A percentile compares a stretch with the other conserved stretches of the same genome.
phyloP scores from a whole-genome alignment of 306 rosid species.

The Dicorynia guianensis region DNA sequence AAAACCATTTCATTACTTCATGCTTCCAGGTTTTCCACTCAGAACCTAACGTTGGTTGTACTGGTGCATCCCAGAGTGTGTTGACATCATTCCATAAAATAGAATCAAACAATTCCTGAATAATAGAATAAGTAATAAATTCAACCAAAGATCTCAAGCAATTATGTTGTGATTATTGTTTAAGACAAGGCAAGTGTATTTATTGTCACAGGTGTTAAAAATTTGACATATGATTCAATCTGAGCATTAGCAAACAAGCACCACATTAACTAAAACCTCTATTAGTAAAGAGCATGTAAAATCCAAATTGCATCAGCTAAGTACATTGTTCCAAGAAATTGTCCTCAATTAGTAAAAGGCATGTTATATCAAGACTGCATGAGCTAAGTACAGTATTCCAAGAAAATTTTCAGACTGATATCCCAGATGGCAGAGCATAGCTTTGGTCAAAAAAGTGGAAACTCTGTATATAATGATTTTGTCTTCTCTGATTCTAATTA shows the following conservation, averaged over 20 bases:
- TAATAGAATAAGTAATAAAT: constrained; percentile 39
- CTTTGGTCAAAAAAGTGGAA: neutral
- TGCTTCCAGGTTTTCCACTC: constrained; percentile 99
- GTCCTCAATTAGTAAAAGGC: too few relatives aligned
- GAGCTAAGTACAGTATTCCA: neutral
- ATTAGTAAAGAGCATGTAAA: neutral
- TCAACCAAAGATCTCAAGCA: constrained; percentile 40
- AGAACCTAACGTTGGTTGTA: constrained; percentile 75
- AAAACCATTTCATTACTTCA: constrained; percentile 89
- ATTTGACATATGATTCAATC: constrained; percentile 30
- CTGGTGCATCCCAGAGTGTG: constrained; percentile 64
- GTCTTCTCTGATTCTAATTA: constrained; percentile 1
- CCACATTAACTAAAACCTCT: neutral
- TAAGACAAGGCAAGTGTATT: constrained; percentile 28
- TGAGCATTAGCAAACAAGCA: constrained; percentile 23
- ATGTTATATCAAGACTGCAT: neutral
- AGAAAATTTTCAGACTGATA: neutral
- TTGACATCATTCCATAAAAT: constrained; percentile 83
- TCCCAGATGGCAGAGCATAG: neutral
- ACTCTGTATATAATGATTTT: neutral
- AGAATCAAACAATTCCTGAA: constrained; percentile 87
- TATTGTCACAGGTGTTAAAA: constrained; percentile 31
- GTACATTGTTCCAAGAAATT: neutral
- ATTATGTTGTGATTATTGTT: constrained; percentile 6
- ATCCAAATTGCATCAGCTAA: neutral